Percentiles rank a stretch among this genome's conserved stretches.
Evolutionary conservation across 331 rosid species (phyloP).

Genomic region (Rhamnella rubrinervis): DNA sequence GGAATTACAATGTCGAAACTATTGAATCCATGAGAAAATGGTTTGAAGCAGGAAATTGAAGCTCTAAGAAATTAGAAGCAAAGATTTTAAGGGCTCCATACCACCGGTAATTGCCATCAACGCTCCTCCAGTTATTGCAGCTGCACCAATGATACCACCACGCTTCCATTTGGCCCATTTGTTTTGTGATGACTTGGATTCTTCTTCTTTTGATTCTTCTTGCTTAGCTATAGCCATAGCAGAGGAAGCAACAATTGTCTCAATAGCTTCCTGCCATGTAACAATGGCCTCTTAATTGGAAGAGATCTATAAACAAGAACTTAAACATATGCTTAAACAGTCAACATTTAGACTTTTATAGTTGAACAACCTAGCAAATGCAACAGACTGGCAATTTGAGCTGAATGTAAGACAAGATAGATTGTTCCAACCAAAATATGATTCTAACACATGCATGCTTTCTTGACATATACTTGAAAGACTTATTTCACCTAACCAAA

Average conservation of each 20-base stretch:
- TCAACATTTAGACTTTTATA: background rate
- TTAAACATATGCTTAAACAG: background rate
- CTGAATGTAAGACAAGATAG: slow-evolving; percentile 13
- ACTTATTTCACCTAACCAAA: slow-evolving; percentile 11
- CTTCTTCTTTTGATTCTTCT: slow-evolving; percentile 54
- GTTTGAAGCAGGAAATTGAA: slow-evolving; percentile 17
- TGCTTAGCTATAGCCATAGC: slow-evolving; percentile 77
- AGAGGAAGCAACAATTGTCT: slow-evolving; percentile 85
- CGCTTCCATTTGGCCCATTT: slow-evolving; percentile 90
- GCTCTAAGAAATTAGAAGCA: background rate
- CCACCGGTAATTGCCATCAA: slow-evolving; percentile 96
- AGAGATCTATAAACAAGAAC: slow-evolving; percentile 16
- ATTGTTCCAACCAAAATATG: slow-evolving; percentile 11
- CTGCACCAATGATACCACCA: slow-evolving; percentile 95
- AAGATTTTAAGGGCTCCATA: slow-evolving; percentile 33
- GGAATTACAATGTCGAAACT: slow-evolving; percentile 10
- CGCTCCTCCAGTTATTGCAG: slow-evolving; percentile 91
- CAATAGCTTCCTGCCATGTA: slow-evolving; percentile 78
- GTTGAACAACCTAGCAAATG: background rate
- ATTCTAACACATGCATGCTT: background rate
- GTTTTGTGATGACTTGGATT: slow-evolving; percentile 41
- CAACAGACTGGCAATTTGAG: slow-evolving; percentile 6
- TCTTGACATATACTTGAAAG: background rate
- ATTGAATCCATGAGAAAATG: slow-evolving; percentile 10
- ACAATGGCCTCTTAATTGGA: slow-evolving; percentile 18